Base-by-base conservation (phyloP, 2,329 filamentous ascomycete species). In the Phialemoniopsis sp. region DNA sequence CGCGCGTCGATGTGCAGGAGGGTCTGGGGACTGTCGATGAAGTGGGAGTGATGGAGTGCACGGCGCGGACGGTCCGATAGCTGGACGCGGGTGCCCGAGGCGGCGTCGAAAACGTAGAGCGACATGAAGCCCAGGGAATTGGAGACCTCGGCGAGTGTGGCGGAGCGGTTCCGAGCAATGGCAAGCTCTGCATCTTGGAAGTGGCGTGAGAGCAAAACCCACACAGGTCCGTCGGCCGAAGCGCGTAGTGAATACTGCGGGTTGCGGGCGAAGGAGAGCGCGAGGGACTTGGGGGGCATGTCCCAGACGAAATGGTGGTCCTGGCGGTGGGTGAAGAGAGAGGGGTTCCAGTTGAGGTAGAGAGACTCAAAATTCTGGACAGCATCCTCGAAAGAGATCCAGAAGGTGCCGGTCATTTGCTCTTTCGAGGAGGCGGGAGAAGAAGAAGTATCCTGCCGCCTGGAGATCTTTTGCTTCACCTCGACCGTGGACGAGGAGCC, bases 271-370 rank as follows among this genome's bases (percentile, higher is more conserved):
- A 84, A 71, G 4, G 76, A 80, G n/a, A 70, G 66, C 8, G 70
- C 60, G 48, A 73, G 64, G 31, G 64, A 70, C 32, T 62, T 58
- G 21, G 57, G 58, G 15, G 73, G 65, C 29, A 80, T 64, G 3
- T 83, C 73, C 93, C 93, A 98, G 3, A 74, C 73, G 55, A 97
- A 95, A 62, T 98, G 93, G 40, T 90, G 80, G 52, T 98, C 90
- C 59, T 95, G 84, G 8, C 90, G 82, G 56, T 86, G 68, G 2
- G 70, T 69, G 62, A 98, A 98, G 1, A 95, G 69, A 1, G 77
- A 75, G 0, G 93, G 90, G 48, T 95, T 96, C 93, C 93, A 98
- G 63, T 97, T 98, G 39, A 98, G 72, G 60, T 97, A 98, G 49
- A 98, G 79, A 14, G 90, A 95, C 58, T 97, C 89, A 47, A 96